Conservation (phyloP, 163 green algal species). For the Scenedesmus sp. region DNA sequence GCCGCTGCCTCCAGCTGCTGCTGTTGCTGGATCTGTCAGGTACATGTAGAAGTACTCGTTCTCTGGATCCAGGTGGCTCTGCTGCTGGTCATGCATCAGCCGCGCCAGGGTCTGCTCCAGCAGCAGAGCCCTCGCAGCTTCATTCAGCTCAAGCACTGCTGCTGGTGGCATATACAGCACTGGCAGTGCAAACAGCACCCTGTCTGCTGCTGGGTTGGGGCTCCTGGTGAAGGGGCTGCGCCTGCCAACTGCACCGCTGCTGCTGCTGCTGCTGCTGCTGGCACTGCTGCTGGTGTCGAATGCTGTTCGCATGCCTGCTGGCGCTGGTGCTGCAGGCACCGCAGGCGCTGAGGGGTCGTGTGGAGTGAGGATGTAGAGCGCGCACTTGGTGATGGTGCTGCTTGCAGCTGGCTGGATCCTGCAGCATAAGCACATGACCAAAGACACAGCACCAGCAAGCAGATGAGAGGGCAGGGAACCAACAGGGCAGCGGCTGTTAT, state of each 20-base stretch:
- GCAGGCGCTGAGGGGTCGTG: not conserved
- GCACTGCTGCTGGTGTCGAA: not conserved
- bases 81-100: slow-evolving; percentile 25
- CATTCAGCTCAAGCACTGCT: not conserved
- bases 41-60: slow-evolving; percentile 24
- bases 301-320: not conserved
- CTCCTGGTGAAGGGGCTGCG: not conserved
- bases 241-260: not conserved
- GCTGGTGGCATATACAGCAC: slow-evolving; percentile 20
- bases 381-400: not conserved
- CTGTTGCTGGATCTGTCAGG: not conserved
- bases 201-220: not conserved
- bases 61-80: not conserved
- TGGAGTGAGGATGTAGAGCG: not conserved
- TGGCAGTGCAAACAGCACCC: slow-evolving; percentile 25
- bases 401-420: slow-evolving; percentile 12
- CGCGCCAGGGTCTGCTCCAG: slow-evolving; percentile 28
- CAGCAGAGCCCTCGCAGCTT: slow-evolving; percentile 16
- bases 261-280: not conserved
- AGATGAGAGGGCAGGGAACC: not conserved
- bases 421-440: not conserved
- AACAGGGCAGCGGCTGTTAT: too few relatives aligned
- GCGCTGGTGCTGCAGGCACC: slow-evolving; percentile 11
- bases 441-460: not conserved
- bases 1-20: not conserved